Percentiles rank a stretch among this genome's conserved stretches.
phyloP scores from a whole-genome alignment of 1,284 basidiomycete species.

The Moesziomyces parantarcticus region DNA sequence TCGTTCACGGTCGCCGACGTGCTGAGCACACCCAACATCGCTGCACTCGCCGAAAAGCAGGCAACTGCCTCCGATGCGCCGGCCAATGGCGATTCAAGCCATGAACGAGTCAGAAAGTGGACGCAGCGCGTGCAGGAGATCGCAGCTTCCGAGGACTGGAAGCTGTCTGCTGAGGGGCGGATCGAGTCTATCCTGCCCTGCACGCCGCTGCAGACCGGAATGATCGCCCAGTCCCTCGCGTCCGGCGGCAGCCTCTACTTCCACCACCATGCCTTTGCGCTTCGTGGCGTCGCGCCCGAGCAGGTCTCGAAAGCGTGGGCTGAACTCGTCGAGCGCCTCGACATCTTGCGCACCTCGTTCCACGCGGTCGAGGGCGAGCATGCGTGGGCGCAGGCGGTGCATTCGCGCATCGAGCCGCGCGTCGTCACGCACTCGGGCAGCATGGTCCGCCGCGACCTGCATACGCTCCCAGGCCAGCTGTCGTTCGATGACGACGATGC shows the following conservation, averaged over 20 bases:
- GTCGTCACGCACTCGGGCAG: slow-evolving; percentile 18
- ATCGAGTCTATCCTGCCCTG: slow-evolving; percentile 53
- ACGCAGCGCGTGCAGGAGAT: not conserved
- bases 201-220: slow-evolving; percentile 64
- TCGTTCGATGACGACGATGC: slow-evolving; percentile 52
- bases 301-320: slow-evolving; percentile 40
- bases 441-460: slow-evolving; percentile 7
- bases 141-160: slow-evolving; percentile 19
- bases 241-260: slow-evolving; percentile 52
- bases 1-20: slow-evolving; percentile 46
- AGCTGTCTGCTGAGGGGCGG: slow-evolving; percentile 20
- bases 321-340: slow-evolving; percentile 35
- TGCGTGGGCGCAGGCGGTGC: slow-evolving; percentile 57
- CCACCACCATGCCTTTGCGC: slow-evolving; percentile 50
- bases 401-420: slow-evolving; percentile 10
- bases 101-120: slow-evolving; percentile 11
- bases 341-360: slow-evolving; percentile 61
- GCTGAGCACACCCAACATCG: slow-evolving; percentile 46
- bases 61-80: not conserved
- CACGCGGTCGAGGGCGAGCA: slow-evolving; percentile 41
- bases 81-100: not conserved
- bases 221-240: slow-evolving; percentile 60
- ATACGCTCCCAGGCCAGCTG: slow-evolving; percentile 21
- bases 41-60: slow-evolving; percentile 42
- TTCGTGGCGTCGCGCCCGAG: slow-evolving; percentile 2